Base-by-base conservation (phyloP, 345 rosid species). In the Ailanthus altissimus region DNA sequence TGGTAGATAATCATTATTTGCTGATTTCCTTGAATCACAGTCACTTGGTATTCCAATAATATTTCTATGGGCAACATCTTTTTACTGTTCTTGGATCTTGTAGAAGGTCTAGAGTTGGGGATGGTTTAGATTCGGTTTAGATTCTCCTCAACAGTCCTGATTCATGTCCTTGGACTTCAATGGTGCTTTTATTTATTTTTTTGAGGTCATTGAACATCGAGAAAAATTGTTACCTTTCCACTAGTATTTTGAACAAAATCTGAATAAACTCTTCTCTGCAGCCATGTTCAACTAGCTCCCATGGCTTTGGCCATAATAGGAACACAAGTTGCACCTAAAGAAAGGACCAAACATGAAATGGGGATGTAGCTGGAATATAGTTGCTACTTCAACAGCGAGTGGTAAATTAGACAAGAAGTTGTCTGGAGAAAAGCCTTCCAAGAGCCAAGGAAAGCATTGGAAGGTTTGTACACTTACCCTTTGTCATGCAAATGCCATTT, bases 381-480 rank as follows among this genome's bases (percentile, higher is more conserved):
- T 94, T 28, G 88, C 94, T 5, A 86, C 94, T 32, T 88, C 98
- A 70, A 95, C 98, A 18, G 98, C 94, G 46, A 95, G 98, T 80
- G 98, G 99, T 51, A 95, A 95, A 86, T 96, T 96, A 46, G 99
- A 95, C 83, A 93, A 88, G 82, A 95, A 90, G 90, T 82, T 93
- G 47, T 84, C 83, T 0, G 97, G 97, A 76, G 99, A 95, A 75
- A 95, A 93, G 78, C 86, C 97, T 81, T 85, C 82, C 11, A 93
- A 90, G 80, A 88, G 85, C 66, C 90, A 86, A 75, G 96, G 97
- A 72, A 95, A 93, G 80, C 88, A 90, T 77, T 92, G 91, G 84
- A 93, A 95, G 97, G 99, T 95, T 79, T 70, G 75, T 68, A 56
- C 12, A 64, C 56, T 14, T 73, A 28, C 5, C 75, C 73, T 28